Evolutionary conservation across 2,329 filamentous ascomycete species (phyloP).

Genomic region (Fusarium tjaetaba): DNA sequence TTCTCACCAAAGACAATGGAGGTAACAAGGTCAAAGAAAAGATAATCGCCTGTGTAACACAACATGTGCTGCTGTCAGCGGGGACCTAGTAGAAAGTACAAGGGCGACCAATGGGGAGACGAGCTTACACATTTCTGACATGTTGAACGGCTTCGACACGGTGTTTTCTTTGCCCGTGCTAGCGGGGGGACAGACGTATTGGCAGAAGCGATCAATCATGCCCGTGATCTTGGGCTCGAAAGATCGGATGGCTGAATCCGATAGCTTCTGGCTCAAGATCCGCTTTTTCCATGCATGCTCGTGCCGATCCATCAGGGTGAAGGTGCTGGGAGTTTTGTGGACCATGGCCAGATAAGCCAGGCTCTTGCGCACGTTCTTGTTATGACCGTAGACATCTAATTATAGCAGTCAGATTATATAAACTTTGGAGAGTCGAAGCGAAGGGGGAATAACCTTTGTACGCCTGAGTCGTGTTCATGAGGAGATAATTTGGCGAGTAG

Average conservation of each 20-base stretch:
- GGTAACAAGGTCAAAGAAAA: neutral
- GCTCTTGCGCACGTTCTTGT: neutral
- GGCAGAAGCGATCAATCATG: neutral
- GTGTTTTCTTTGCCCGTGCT: neutral
- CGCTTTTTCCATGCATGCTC: constrained; percentile 3
- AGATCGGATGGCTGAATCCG: neutral
- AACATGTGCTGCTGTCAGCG: neutral
- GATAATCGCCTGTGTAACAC: neutral
- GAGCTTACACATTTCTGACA: neutral
- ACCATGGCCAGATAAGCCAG: neutral
- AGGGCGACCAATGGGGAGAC: neutral
- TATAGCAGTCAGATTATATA: neutral
- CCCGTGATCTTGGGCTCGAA: neutral
- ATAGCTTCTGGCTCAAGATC: constrained; percentile 5
- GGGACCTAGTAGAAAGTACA: neutral
- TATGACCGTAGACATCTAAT: neutral
- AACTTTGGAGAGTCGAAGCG: accelerated
- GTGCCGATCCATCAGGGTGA: constrained; percentile 1
- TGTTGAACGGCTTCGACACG: neutral
- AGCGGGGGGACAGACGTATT: neutral
- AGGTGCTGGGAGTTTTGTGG: neutral
- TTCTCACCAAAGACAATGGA: constrained; percentile 1
- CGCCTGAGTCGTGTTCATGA: neutral
- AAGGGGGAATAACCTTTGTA: neutral
- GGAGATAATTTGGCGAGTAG: neutral